These are phyloP conservation scores for Haplographium delicatum DNA, from an alignment of 495 filamentous ascomycete genomes.

Conservation along the genomic window DNA sequence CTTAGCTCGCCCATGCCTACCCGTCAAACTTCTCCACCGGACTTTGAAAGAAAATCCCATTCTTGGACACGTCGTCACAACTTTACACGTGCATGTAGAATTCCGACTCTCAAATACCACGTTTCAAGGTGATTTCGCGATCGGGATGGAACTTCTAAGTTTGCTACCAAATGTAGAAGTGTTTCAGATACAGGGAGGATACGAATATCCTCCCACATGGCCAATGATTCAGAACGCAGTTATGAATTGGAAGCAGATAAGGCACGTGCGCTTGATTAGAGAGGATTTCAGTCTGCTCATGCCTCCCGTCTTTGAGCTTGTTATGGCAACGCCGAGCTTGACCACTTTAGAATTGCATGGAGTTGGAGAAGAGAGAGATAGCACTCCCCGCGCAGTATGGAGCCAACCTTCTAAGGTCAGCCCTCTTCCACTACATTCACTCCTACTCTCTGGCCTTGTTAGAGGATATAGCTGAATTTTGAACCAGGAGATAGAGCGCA, in stretches of 20 bases:
- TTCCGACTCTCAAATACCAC: not conserved
- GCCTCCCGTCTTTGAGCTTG: not conserved
- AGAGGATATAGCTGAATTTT: too few species aligned
- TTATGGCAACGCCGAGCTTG: conserved; percentile 2
- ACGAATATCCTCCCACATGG: conserved; percentile 2
- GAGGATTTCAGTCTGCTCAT: not conserved
- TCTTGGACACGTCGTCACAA: not conserved
- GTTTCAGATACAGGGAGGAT: conserved; percentile 3
- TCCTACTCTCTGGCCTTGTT: too few species aligned
- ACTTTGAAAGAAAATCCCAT: conserved; percentile 2
- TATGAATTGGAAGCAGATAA: not conserved
- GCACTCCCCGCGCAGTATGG: not conserved
- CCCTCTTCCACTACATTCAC: too few species aligned
- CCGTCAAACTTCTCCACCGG: not conserved
- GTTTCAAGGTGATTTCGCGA: not conserved
- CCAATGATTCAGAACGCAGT: conserved; percentile 2
- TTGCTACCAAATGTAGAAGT: not conserved
- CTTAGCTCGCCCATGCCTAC: not conserved
- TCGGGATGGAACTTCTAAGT: not conserved
- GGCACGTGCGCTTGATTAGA: not conserved
- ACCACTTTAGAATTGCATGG: not conserved
- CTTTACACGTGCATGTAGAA: not conserved
- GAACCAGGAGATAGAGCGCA: not conserved
- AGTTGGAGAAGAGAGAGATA: not conserved
- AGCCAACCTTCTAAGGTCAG: not conserved